phyloP scores from a whole-genome alignment of 208 protist species.

The Trypanosoma avium region DNA sequence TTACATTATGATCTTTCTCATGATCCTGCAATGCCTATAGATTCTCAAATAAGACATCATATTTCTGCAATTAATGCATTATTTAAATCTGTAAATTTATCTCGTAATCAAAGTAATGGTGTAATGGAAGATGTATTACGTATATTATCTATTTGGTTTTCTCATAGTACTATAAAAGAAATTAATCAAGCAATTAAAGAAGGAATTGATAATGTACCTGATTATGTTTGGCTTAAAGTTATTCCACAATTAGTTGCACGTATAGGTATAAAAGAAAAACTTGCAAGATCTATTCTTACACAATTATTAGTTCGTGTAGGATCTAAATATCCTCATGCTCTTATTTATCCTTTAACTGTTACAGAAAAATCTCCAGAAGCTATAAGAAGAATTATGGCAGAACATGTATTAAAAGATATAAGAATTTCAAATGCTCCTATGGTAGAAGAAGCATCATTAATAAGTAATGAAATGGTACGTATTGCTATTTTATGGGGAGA shows the following conservation, averaged over 20 bases:
- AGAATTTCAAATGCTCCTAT: constrained; percentile 72
- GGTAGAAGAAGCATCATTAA: constrained; percentile 95
- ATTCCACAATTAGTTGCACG: constrained; percentile 99
- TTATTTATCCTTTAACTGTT: constrained; percentile 99
- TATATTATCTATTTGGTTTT: constrained; percentile 99
- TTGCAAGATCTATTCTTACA: constrained; percentile 92
- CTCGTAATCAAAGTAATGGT: constrained; percentile 55
- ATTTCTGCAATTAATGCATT: constrained; percentile 72
- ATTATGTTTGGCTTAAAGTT: constrained; percentile 99
- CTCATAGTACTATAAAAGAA: constrained; percentile 71
- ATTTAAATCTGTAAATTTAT: constrained; percentile 81
- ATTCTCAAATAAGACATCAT: constrained; percentile 66
- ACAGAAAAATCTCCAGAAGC: constrained; percentile 88
- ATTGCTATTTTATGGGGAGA: constrained; percentile 98
- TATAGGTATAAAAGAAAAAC: constrained; percentile 92
- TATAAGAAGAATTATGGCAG: constrained; percentile 73
- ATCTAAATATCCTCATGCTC: constrained; percentile 97
- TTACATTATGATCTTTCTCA: constrained; percentile 84
- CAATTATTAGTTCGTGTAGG: constrained; percentile 95
- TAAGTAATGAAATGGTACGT: constrained; percentile 98
- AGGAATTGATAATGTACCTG: constrained; percentile 91
- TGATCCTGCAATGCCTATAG: constrained; percentile 51
- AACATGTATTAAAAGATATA: constrained; percentile 80
- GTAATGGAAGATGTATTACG: constrained; percentile 98
- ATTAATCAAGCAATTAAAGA: constrained; percentile 86